phyloP scores from a whole-genome alignment of 164 flowering plant genomes.

The Platanus orientalis region DNA sequence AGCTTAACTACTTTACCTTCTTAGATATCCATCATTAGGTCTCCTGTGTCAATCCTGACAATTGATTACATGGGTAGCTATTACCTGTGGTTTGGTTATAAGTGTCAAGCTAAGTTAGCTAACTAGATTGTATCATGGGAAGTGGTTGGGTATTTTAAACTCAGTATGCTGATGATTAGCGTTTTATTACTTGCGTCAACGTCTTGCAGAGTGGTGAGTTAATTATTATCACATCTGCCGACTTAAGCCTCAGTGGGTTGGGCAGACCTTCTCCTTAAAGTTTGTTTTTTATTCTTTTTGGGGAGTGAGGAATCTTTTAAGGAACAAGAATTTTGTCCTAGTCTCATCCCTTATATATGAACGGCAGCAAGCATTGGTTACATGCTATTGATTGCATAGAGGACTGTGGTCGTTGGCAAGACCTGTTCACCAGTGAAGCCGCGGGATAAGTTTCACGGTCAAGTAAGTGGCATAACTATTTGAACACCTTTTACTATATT shows the following conservation, averaged over 20 bases:
- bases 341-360: slow-evolving; percentile 5
- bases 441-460: slow-evolving; percentile 22
- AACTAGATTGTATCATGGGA: background rate
- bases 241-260: background rate
- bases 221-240: background rate
- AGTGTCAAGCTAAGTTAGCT: background rate
- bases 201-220: background rate
- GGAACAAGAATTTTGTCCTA: slow-evolving; percentile 1
- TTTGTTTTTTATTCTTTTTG: background rate
- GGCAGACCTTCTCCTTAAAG: background rate
- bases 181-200: background rate
- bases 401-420: slow-evolving; percentile 17
- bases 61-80: background rate
- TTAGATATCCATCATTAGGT: background rate
- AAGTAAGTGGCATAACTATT: slow-evolving; percentile 25
- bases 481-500: slow-evolving; percentile 14
- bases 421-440: slow-evolving; percentile 22
- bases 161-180: background rate
- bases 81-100: slow-evolving; percentile 1
- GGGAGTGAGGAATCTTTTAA: background rate
- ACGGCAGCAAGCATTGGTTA: slow-evolving; percentile 13
- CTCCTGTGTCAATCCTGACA: background rate
- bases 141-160: background rate
- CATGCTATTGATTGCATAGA: slow-evolving; percentile 16
- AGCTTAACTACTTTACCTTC: too few species aligned